Conservation (phyloP, 2,329 filamentous ascomycete species). For the Pseudocercospora vitis region DNA sequence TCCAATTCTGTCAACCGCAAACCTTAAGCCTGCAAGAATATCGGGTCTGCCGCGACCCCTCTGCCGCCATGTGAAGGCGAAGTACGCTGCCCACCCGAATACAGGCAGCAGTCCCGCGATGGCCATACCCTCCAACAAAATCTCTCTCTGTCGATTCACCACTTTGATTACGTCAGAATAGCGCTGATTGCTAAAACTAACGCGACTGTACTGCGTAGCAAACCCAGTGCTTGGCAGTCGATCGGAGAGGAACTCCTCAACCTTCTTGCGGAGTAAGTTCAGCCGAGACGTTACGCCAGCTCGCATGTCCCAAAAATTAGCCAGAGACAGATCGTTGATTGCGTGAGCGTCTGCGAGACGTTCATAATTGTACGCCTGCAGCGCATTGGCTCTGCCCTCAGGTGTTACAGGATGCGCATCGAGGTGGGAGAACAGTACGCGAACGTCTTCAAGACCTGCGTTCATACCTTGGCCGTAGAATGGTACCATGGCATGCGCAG, state of each 20-base stretch:
- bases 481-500: slow-evolving; percentile 95
- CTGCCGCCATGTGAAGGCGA: slow-evolving; percentile 32
- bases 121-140: slow-evolving; percentile 43
- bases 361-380: slow-evolving; percentile 72
- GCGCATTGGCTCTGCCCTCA: slow-evolving; percentile 47
- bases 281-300: slow-evolving; percentile 73
- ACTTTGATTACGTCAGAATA: slow-evolving; percentile 78
- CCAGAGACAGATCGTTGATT: slow-evolving; percentile 87
- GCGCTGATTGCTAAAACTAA: slow-evolving; percentile 90
- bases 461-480: slow-evolving; percentile 99
- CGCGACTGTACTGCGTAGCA: slow-evolving; percentile 86
- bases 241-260: slow-evolving; percentile 80
- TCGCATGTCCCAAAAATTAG: slow-evolving; percentile 95
- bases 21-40: slow-evolving; percentile 17
- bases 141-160: slow-evolving; percentile 66
- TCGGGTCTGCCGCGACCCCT: slow-evolving; percentile 17
- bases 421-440: slow-evolving; percentile 78
- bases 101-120: slow-evolving; percentile 47
- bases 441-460: slow-evolving; percentile 89
- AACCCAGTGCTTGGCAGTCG: slow-evolving; percentile 77
- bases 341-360: slow-evolving; percentile 78
- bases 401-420: slow-evolving; percentile 62
- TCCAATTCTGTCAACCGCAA: slow-evolving; percentile 17
- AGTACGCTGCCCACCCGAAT: slow-evolving; percentile 31
- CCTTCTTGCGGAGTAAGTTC: slow-evolving; percentile 77